These are phyloP conservation scores for Ambrosia hybrid DNA, from an alignment of 140 eudicot genomes.

Conservation along the genomic window DNA sequence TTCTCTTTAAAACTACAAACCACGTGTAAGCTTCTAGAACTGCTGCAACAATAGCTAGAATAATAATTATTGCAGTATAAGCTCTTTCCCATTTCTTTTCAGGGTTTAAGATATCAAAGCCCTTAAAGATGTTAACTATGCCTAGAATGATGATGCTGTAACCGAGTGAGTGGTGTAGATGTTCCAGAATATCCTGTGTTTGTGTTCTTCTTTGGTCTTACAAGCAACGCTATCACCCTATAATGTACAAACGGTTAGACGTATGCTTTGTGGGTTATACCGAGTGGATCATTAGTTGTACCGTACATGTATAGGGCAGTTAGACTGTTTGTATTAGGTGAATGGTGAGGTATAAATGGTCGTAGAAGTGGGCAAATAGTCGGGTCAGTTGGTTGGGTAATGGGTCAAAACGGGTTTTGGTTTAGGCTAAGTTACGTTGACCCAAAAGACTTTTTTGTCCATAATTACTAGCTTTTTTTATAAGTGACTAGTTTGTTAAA, in stretches of 20 bases:
- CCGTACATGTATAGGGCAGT: slow-evolving; percentile 24
- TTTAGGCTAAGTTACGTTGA: background rate
- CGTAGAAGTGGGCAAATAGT: background rate
- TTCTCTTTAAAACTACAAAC: slow-evolving; percentile 59
- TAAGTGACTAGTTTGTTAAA: too few relatives aligned
- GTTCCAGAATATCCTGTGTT: slow-evolving; percentile 77
- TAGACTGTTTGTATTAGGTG: slow-evolving; percentile 26
- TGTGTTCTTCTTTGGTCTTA: slow-evolving; percentile 89
- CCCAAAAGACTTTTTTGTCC: too few relatives aligned
- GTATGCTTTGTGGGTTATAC: background rate
- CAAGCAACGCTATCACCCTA: slow-evolving; percentile 76
- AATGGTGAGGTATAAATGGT: slow-evolving; percentile 2
- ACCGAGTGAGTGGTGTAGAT: slow-evolving; percentile 71
- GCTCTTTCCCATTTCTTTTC: slow-evolving; percentile 62
- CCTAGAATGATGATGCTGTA: slow-evolving; percentile 60
- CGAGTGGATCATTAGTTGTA: slow-evolving; percentile 4
- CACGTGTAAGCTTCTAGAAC: slow-evolving; percentile 57
- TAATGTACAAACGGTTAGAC: background rate
- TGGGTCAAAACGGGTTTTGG: background rate
- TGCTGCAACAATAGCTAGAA: slow-evolving; percentile 53
- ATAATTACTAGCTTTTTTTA: too few relatives aligned
- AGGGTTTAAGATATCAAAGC: slow-evolving; percentile 69
- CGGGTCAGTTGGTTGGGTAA: background rate
- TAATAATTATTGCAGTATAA: slow-evolving; percentile 51
- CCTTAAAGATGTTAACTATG: slow-evolving; percentile 70